phyloP scores from a whole-genome alignment of 2,329 filamentous ascomycete genomes.

The Bipolaris oryzae region DNA sequence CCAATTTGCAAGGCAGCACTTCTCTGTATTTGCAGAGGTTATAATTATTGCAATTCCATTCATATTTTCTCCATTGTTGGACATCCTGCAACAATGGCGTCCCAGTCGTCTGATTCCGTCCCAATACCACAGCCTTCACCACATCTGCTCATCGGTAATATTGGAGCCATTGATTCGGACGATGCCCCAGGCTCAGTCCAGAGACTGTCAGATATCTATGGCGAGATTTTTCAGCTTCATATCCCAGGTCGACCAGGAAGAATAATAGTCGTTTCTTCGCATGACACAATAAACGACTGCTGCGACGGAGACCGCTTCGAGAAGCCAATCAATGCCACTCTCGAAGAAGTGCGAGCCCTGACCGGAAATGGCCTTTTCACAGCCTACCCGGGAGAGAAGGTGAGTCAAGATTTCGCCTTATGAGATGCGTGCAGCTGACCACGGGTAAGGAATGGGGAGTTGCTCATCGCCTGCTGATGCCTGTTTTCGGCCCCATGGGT shows the following conservation, averaged over 20 bases:
- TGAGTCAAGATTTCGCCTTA: background rate
- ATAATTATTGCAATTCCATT: background rate
- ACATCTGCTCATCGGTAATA: slow-evolving; percentile 8
- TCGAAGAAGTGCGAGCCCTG: slow-evolving; percentile 11
- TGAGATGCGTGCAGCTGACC: background rate
- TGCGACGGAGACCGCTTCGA: slow-evolving; percentile 10
- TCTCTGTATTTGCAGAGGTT: background rate
- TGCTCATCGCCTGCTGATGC: slow-evolving; percentile 11
- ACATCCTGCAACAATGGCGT: slow-evolving; percentile 2
- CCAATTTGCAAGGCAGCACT: background rate
- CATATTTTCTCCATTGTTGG: background rate
- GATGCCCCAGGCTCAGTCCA: slow-evolving; percentile 7
- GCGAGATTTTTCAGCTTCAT: slow-evolving; percentile 13
- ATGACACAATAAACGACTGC: slow-evolving; percentile 14
- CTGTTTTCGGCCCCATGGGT: slow-evolving; percentile 13
- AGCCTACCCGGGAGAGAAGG: slow-evolving; percentile 12
- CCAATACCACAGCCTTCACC: slow-evolving; percentile 13
- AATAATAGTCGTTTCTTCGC: slow-evolving; percentile 9
- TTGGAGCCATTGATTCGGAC: slow-evolving; percentile 9
- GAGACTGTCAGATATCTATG: slow-evolving; percentile 12
- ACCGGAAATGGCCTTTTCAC: slow-evolving; percentile 12
- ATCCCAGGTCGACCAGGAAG: slow-evolving; percentile 9
- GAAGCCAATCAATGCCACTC: slow-evolving; percentile 11
- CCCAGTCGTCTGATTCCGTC: slow-evolving; percentile 5
- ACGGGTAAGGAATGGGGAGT: slow-evolving; percentile 5